Conservation (phyloP, 176 grass and related monocot genomes). For the Eragrostis curvula region DNA sequence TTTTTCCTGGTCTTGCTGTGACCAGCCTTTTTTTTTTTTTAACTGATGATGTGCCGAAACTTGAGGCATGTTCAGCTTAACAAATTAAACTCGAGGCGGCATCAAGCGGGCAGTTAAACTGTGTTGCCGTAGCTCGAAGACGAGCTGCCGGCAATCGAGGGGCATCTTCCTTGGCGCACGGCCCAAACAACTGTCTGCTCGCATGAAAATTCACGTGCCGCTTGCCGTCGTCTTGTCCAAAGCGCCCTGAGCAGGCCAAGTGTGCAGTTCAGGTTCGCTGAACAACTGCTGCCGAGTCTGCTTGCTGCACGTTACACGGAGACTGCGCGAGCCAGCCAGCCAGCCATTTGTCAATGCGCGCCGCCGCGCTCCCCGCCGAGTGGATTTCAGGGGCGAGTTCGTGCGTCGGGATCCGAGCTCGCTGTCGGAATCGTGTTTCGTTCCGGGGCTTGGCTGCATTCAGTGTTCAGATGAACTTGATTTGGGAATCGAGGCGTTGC, state of each 20-base stretch:
- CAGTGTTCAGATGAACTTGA: constrained; percentile 23
- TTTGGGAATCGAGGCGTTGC: not conserved
- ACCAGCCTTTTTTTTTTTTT: not conserved
- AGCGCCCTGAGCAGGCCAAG: constrained; percentile 13
- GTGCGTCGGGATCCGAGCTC: constrained; percentile 41
- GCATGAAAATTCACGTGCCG: constrained; percentile 54
- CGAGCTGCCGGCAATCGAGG: constrained; percentile 5
- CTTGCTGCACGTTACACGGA: constrained; percentile 49
- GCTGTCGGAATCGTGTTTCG: constrained; percentile 19
- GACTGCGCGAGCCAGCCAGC: not conserved
- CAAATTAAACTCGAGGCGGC: not conserved
- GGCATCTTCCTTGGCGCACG: constrained; percentile 23
- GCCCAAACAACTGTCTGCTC: not conserved
- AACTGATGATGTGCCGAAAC: not conserved
- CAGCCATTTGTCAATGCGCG: constrained; percentile 33
- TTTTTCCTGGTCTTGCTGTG: not conserved
- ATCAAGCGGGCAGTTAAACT: not conserved
- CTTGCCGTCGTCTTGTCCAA: constrained; percentile 40
- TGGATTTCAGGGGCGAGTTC: not conserved
- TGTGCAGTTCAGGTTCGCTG: constrained; percentile 37
- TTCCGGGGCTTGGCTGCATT: constrained; percentile 13
- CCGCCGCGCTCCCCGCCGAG: not conserved
- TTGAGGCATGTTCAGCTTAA: not conserved
- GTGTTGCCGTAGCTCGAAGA: not conserved
- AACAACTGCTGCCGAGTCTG: constrained; percentile 20